These are phyloP conservation scores for Camelina laxa DNA, from an alignment of 345 rosid species.

Conservation along the genomic window DNA sequence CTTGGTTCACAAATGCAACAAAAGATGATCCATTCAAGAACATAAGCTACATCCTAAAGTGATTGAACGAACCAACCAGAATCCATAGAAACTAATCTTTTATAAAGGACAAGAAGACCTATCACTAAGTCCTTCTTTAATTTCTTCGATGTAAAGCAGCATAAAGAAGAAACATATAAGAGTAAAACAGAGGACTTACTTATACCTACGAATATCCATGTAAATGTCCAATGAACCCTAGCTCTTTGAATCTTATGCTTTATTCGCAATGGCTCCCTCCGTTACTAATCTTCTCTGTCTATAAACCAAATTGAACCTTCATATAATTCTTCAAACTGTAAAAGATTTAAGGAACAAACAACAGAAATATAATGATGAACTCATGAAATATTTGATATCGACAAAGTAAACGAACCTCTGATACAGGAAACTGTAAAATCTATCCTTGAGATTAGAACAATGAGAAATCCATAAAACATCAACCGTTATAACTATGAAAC, in stretches of 20 bases:
- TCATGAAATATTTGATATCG: constrained; percentile 27
- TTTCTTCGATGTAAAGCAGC: not conserved
- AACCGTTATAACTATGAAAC: too few relatives aligned
- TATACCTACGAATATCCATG: constrained; percentile 29
- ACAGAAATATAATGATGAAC: not conserved
- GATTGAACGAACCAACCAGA: not conserved
- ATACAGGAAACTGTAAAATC: not conserved
- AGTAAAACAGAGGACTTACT: constrained; percentile 36
- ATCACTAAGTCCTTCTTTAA: not conserved
- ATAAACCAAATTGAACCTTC: constrained; percentile 11
- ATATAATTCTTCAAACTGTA: not conserved
- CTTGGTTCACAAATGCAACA: constrained; percentile 6
- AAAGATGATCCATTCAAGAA: not conserved
- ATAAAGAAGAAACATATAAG: not conserved
- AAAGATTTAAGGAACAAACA: constrained; percentile 8
- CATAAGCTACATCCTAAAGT: not conserved
- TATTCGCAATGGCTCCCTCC: constrained; percentile 41
- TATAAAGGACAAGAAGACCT: not conserved
- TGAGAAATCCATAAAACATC: constrained; percentile 27
- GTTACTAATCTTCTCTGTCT: constrained; percentile 23
- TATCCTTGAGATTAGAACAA: constrained; percentile 15
- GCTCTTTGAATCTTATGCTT: constrained; percentile 20
- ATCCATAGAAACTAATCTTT: too few relatives aligned
- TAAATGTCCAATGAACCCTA: constrained; percentile 22
- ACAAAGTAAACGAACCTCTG: constrained; percentile 11